phyloP scores from a whole-genome alignment of 1,284 basidiomycete species.

The Agroathelia rolfsii region DNA sequence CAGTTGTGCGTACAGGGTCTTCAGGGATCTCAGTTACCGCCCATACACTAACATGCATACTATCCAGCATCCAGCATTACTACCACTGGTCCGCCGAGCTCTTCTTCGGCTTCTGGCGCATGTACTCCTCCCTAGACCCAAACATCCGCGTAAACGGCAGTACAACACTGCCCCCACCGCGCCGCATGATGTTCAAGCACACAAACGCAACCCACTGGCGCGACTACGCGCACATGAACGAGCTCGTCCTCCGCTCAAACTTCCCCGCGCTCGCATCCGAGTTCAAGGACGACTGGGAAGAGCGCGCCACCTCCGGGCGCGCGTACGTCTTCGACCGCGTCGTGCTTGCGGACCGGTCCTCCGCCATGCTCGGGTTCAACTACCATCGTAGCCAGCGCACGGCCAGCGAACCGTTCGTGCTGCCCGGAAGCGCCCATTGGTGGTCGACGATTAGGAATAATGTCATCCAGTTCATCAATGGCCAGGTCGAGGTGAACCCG shows the following conservation, averaged over 20 bases:
- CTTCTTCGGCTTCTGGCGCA: constrained; percentile 82
- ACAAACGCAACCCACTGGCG: constrained; percentile 72
- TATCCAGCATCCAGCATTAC: constrained; percentile 68
- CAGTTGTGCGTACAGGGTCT: constrained; percentile 55
- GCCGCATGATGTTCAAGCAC: constrained; percentile 68
- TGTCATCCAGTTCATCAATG: constrained; percentile 61
- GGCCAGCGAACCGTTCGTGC: constrained; percentile 61
- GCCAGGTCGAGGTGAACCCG: constrained; percentile 12
- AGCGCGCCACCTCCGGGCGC: constrained; percentile 58
- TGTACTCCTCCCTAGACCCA: constrained; percentile 73
- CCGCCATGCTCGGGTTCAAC: constrained; percentile 64
- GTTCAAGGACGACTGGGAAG: constrained; percentile 72
- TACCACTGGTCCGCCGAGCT: constrained; percentile 85
- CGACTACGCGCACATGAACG: constrained; percentile 78
- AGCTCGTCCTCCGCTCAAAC: constrained; percentile 64
- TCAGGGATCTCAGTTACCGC: background rate
- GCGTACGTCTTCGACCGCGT: constrained; percentile 77
- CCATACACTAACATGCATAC: constrained; percentile 10
- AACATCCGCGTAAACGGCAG: constrained; percentile 53
- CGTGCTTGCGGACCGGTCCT: constrained; percentile 73
- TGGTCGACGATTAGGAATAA: constrained; percentile 71
- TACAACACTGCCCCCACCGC: constrained; percentile 60
- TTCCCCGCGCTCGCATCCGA: constrained; percentile 73
- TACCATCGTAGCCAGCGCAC: constrained; percentile 65
- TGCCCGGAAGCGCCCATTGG: constrained; percentile 71